Percentiles rank a stretch among this genome's conserved stretches.
Evolutionary conservation across 129 eudicot species (phyloP).

Genomic region (Arctium minus): DNA sequence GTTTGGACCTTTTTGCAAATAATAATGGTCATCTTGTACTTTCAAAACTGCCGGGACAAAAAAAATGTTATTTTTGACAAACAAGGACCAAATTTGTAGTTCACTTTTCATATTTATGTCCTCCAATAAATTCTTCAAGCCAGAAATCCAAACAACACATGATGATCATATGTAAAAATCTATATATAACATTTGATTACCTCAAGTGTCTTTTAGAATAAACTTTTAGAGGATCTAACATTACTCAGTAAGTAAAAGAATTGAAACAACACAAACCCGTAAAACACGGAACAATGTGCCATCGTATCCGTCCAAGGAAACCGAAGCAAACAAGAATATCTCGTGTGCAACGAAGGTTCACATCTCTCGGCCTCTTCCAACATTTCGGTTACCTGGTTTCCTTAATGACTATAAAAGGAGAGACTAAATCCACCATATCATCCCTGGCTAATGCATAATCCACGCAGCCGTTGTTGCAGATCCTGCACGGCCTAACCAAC

Average conservation of each 20-base stretch:
- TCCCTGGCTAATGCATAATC: not conserved
- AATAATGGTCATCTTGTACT: too few relatives aligned
- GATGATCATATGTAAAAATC: not conserved
- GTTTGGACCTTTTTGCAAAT: too few relatives aligned
- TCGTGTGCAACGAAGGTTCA: not conserved
- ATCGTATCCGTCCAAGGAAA: not conserved
- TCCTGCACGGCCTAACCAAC: not conserved
- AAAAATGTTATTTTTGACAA: too few relatives aligned
- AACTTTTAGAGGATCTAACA: not conserved
- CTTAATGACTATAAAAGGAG: not conserved
- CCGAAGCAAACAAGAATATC: too few relatives aligned
- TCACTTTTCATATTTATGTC: too few relatives aligned
- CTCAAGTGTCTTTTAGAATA: not conserved
- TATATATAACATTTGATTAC: not conserved
- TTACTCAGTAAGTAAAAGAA: not conserved
- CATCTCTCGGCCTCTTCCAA: not conserved
- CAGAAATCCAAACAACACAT: too few relatives aligned
- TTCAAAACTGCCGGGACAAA: too few relatives aligned
- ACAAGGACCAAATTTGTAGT: too few relatives aligned
- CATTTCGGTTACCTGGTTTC: not conserved
- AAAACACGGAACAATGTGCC: not conserved
- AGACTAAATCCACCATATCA: not conserved
- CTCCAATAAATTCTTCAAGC: too few relatives aligned
- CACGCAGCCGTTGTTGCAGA: not conserved
- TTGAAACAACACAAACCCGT: not conserved